Base-by-base conservation (phyloP, 352 stramenopile species). In the Phytophthora quininea region DNA sequence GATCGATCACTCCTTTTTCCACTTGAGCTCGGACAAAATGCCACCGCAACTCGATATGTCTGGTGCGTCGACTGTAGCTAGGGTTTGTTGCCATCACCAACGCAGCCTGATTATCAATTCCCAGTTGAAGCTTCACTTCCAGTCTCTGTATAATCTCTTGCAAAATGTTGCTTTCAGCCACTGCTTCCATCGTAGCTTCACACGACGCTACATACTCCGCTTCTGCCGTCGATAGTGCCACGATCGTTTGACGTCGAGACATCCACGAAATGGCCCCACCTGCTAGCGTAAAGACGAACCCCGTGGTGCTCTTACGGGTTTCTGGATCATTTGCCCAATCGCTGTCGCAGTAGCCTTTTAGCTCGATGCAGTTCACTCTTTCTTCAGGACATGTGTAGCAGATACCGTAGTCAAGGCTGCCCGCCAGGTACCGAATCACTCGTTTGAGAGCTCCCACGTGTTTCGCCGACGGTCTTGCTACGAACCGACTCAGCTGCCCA, bases 151-250 rank as follows among this genome's bases (percentile, higher is more conserved):
- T 15, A 15, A 61, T 52, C 14, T 53, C 40, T 15, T 52, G 54
- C 9, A 61, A 19, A 19, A 61, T 52, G 14, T 53, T 61, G 7
- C 54, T 53, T n/a, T 19, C 42, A 12, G 54, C 42, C 1, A 45
- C n/a, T 9, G 40, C 54, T 12, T 61, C 38, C 42, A 61, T 61
- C 14, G 42, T 27, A 30, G 54, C 54, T 29, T 52, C 54, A 61
- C 42, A 61, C 3, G 42, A 24, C 1, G 27, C 42, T 0, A 61
- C 31, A 2, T 61, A 61, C 14, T 61, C 54, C 19, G 19, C 19
- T 24, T 24, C 19, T 24, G 19, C 19, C 19, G 19, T 24, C 19
- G 19, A 24, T 24, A 19, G 54, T 40, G 6, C 49, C 38, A 0
- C 27, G 43, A 50, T 27, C 40, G 54, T 24, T 33, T 61, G 54